Conservation (phyloP, 345 rosid species). For the Hibiscus syriacus region DNA sequence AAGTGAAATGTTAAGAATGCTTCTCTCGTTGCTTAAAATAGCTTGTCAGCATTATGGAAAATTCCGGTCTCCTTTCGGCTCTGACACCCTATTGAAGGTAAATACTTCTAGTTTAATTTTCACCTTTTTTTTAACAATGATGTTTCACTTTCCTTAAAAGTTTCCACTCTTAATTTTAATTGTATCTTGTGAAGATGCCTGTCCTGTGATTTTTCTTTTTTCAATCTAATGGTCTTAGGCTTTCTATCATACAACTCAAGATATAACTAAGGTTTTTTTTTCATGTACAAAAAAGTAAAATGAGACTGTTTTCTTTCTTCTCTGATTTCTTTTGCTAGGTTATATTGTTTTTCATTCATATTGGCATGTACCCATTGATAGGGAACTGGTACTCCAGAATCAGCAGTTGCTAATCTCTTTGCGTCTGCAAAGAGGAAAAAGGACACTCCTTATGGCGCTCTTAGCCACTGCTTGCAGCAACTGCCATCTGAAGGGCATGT, state of each 20-base stretch:
- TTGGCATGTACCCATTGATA: conserved; percentile 20
- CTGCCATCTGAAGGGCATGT: conserved; percentile 85
- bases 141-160: background rate
- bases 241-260: background rate
- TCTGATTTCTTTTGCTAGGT: background rate
- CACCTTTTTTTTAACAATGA: background rate
- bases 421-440: conserved; percentile 61
- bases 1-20: conserved; percentile 57
- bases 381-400: conserved; percentile 87
- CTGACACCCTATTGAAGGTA: conserved; percentile 61
- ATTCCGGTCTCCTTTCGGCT: conserved; percentile 87
- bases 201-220: background rate
- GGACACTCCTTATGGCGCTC: conserved; percentile 44
- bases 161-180: background rate
- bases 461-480: conserved; percentile 64
- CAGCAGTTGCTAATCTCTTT: conserved; percentile 91
- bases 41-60: conserved; percentile 94
- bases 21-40: conserved; percentile 81
- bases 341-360: conserved; percentile 4
- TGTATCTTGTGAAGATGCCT: background rate
- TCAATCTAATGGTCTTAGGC: background rate
- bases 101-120: background rate
- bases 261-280: background rate
- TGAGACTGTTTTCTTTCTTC: background rate
- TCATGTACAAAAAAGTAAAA: background rate